Percentiles rank a stretch among this genome's conserved stretches.
Evolutionary conservation across 139 green algal genomes (phyloP).

Genomic region (Ettlia oleoabundans): DNA sequence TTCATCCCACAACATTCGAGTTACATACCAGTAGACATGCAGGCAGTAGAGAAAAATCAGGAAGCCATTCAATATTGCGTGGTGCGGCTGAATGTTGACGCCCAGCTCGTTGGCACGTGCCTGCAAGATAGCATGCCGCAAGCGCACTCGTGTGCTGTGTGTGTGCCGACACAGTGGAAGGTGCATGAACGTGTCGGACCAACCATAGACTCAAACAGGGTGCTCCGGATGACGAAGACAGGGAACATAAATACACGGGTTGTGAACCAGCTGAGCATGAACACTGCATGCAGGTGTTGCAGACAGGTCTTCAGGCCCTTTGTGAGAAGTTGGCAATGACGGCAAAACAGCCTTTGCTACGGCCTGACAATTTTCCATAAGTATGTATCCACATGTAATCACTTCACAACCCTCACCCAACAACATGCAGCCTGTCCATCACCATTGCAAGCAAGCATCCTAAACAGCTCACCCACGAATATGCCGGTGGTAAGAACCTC

Average conservation of each 20-base stretch:
- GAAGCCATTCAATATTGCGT: slow-evolving; percentile 81
- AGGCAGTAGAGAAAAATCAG: slow-evolving; percentile 80
- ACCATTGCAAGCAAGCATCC: background rate
- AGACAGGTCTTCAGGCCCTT: background rate
- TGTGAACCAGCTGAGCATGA: slow-evolving; percentile 77
- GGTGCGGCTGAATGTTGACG: slow-evolving; percentile 77
- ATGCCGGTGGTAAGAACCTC: slow-evolving; percentile 34
- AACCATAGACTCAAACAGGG: slow-evolving; percentile 56
- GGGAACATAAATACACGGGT: slow-evolving; percentile 71
- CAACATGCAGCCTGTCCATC: too few relatives aligned
- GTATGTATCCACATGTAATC: too few relatives aligned
- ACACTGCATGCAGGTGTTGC: slow-evolving; percentile 42
- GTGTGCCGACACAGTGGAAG: background rate
- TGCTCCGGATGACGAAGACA: slow-evolving; percentile 63
- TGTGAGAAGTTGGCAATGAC: too few relatives aligned
- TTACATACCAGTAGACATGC: slow-evolving; percentile 92
- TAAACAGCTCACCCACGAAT: slow-evolving; percentile 43
- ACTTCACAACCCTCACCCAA: too few relatives aligned
- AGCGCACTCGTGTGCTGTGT: background rate
- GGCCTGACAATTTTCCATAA: too few relatives aligned
- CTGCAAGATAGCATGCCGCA: too few relatives aligned
- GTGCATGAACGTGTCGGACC: background rate
- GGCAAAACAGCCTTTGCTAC: too few relatives aligned
- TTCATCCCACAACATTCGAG: too few relatives aligned
- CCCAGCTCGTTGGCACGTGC: slow-evolving; percentile 48